phyloP scores from a whole-genome alignment of 2,329 filamentous ascomycete genomes.

The Aspergillus fijiensis region DNA sequence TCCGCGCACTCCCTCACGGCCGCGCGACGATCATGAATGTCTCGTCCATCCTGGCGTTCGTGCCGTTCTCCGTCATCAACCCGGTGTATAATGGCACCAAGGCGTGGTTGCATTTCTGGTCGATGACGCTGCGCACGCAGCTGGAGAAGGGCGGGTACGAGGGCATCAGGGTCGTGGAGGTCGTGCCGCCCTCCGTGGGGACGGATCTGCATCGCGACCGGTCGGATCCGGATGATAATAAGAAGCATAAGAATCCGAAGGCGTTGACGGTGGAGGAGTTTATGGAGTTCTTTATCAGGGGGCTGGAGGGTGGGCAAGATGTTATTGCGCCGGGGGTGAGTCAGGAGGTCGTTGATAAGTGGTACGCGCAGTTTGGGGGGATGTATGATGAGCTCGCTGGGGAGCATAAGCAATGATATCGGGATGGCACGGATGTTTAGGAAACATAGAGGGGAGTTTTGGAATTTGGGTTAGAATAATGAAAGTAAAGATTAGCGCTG shows the following conservation, averaged over 20 bases:
- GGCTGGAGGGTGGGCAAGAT: conserved; percentile 50
- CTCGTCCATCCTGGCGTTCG: conserved; percentile 54
- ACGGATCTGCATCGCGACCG: conserved; percentile 59
- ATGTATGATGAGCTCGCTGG: conserved; percentile 25
- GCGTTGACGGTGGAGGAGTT: conserved; percentile 56
- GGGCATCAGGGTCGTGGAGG: conserved; percentile 53
- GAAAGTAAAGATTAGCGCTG: too few relatives aligned
- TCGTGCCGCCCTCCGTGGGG: conserved; percentile 56
- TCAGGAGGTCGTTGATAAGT: conserved; percentile 43
- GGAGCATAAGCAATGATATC: not conserved
- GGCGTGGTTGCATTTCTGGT: conserved; percentile 59
- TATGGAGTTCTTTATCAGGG: conserved; percentile 48
- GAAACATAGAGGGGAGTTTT: too few relatives aligned
- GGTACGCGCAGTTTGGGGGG: conserved; percentile 45
- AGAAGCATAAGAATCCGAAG: conserved; percentile 54
- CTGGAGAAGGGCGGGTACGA: conserved; percentile 38
- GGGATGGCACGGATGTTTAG: too few relatives aligned
- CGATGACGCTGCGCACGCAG: conserved; percentile 55
- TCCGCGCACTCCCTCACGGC: conserved; percentile 37
- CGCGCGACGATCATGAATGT: conserved; percentile 54
- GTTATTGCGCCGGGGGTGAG: conserved; percentile 51
- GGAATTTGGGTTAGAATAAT: too few relatives aligned
- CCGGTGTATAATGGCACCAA: conserved; percentile 62
- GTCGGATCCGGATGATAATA: conserved; percentile 58
- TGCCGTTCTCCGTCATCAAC: conserved; percentile 55